These are phyloP conservation scores for Sclerotinia glacialis DNA, from an alignment of 2,329 filamentous ascomycete genomes.

Conservation along the genomic window DNA sequence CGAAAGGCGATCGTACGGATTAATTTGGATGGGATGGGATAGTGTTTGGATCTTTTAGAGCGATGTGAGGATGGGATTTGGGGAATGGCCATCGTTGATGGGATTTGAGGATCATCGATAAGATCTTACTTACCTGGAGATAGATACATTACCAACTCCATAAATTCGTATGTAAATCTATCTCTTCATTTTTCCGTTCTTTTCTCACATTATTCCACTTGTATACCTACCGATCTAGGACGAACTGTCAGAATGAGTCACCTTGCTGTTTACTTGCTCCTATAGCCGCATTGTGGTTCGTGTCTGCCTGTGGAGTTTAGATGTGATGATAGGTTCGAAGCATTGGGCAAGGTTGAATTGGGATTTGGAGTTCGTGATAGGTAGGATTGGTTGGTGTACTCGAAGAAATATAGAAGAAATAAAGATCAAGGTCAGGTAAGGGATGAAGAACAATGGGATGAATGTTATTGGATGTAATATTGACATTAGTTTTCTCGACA, in stretches of 20 bases:
- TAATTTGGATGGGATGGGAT: not conserved
- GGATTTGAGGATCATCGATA: not conserved
- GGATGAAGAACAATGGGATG: not conserved
- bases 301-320: not conserved
- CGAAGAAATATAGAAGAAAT: not conserved
- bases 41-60: not conserved
- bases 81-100: not conserved
- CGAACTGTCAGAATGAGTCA: not conserved
- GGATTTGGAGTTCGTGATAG: not conserved
- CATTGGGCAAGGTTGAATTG: not conserved
- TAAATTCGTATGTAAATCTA: not conserved
- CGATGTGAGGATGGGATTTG: not conserved
- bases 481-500: not conserved
- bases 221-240: not conserved
- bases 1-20: not conserved
- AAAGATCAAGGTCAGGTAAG: not conserved
- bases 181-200: not conserved
- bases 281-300: not conserved
- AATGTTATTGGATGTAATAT: not conserved
- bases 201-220: not conserved
- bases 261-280: not conserved
- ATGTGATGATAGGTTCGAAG: not conserved
- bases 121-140: no score
- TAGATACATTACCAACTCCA: no score
- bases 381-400: not conserved